A percentile compares a stretch with the other conserved stretches of the same genome.
Evolutionary conservation across 2,329 filamentous ascomycete genomes (phyloP).

Genomic region (Fusarium penzigii): DNA sequence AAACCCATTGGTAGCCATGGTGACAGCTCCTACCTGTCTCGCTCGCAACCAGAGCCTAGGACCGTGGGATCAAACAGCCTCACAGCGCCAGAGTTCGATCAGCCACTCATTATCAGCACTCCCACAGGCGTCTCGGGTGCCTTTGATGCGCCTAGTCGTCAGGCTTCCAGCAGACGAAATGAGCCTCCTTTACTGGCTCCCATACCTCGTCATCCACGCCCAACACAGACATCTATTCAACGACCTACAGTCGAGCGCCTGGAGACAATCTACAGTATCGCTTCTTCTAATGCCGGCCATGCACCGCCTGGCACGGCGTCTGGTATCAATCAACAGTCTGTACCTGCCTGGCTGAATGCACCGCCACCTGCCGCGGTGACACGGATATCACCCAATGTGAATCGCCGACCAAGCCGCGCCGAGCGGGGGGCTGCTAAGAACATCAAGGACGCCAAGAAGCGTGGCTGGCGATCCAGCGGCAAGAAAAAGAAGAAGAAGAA

Average conservation of each 20-base stretch:
- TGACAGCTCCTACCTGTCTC: conserved; percentile 21
- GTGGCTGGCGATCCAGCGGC: conserved; percentile 52
- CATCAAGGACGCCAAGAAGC: conserved; percentile 59
- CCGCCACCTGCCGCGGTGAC: conserved; percentile 33
- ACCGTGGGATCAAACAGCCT: conserved; percentile 10
- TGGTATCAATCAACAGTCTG: conserved; percentile 21
- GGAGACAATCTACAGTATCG: conserved; percentile 54
- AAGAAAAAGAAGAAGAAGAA: conserved; percentile 44
- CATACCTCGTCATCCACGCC: conserved; percentile 52
- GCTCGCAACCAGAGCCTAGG: conserved; percentile 22
- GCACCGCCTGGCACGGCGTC: conserved; percentile 8
- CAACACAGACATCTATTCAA: conserved; percentile 32
- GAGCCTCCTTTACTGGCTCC: conserved; percentile 55
- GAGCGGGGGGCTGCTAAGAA: conserved; percentile 64
- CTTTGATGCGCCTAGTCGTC: conserved; percentile 47
- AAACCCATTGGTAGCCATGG: conserved; percentile 41
- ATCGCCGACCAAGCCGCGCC: conserved; percentile 54
- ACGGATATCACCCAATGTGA: conserved; percentile 45
- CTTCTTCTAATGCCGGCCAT: conserved; percentile 22
- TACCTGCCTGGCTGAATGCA: conserved; percentile 39
- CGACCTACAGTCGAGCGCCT: conserved; percentile 54
- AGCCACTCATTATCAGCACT: conserved; percentile 62
- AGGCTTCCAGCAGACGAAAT: conserved; percentile 32
- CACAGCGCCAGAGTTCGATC: conserved; percentile 40
- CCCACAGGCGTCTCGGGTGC: conserved; percentile 56